These are phyloP conservation scores for Aureobasidium musti DNA, from an alignment of 2,329 filamentous ascomycete species.

Conservation along the genomic window DNA sequence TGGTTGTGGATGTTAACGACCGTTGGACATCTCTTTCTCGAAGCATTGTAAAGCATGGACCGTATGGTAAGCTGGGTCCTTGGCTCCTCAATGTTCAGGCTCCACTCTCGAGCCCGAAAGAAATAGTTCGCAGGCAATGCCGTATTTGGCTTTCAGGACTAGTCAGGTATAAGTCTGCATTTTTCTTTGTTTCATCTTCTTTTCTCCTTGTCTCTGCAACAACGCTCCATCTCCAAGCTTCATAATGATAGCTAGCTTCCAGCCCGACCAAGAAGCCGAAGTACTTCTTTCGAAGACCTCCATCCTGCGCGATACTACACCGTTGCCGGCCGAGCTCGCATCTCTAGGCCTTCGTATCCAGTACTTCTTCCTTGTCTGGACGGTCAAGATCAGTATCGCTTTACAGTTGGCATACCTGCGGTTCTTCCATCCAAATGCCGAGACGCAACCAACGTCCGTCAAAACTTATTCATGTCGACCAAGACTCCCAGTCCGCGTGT, in stretches of 20 bases:
- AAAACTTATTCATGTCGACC: constrained; percentile 3
- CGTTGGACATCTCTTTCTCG: not conserved
- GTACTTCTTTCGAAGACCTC: not conserved
- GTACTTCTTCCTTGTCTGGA: constrained; percentile 14
- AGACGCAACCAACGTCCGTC: not conserved
- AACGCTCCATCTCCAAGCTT: no score
- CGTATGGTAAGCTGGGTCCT: not conserved
- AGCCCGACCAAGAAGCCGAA: not conserved
- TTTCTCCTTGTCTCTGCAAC: no score
- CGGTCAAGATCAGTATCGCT: constrained; percentile 3
- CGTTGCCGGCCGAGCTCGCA: not conserved
- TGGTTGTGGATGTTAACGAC: not conserved
- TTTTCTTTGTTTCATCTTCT: no score
- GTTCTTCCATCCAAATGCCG: not conserved
- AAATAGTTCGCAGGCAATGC: no score
- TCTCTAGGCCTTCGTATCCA: not conserved
- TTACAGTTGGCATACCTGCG: not conserved
- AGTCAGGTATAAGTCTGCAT: no score
- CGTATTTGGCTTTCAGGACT: no score
- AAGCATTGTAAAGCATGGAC: constrained; percentile 3
- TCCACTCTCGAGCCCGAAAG: no score
- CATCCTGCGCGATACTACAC: not conserved
- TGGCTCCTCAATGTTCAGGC: no score
- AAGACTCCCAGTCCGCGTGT: not conserved
- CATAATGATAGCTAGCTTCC: not conserved